Evolutionary conservation across 1,139 yeast genomes (phyloP), one percentile per base, ranked within the genome.

Genomic region (Yamadazyma siamensis): DNA sequence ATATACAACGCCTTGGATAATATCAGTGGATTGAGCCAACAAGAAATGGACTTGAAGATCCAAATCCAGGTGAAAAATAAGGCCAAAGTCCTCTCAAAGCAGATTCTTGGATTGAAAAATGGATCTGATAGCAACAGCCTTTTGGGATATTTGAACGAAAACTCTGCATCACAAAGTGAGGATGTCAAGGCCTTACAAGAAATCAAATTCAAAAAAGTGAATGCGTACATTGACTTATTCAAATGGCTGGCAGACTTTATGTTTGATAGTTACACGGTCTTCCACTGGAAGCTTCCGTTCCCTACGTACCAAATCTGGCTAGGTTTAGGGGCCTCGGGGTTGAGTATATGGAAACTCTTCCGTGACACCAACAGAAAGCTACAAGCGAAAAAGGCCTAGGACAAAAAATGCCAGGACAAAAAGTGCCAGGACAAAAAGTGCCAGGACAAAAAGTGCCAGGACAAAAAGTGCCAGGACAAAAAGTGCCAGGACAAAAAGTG

Each of bases 281-380:
- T 67, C 44, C 39, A 52, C 25, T 36, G 62, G 37, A 48, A 54
- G 13, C 55, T 68, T 28, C 74, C 72, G 5, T 68, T 68, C 45
- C 59, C 53, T 21, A 67, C 74, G 25, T 43, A 65, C 27, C 75
- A 68, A 43, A 67, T 67, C 15, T 68, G 73, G 74, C 61, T 67
- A 65, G 75, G 75, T 6, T 62, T 68, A 22, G 52, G 59, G 41
- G 73, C 75, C 6, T 52, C 71, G 6, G 36, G 50, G 12, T 54
- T 68, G 40, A 64, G 72, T 43, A 55, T 65, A 6, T 43, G 56
- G 29, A 68, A 67, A 47, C 44, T 68, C 20, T 68, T 53, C 44
- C 51, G 74, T 21, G 72, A 67, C 39, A 62, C 68, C 3, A 62
- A 59, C 16, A 25, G 27, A 11, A 29, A 27, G 21, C 17, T 31